phyloP scores from a whole-genome alignment of 2,329 filamentous ascomycete species.

The Pseudogymnoascus destructans region DNA sequence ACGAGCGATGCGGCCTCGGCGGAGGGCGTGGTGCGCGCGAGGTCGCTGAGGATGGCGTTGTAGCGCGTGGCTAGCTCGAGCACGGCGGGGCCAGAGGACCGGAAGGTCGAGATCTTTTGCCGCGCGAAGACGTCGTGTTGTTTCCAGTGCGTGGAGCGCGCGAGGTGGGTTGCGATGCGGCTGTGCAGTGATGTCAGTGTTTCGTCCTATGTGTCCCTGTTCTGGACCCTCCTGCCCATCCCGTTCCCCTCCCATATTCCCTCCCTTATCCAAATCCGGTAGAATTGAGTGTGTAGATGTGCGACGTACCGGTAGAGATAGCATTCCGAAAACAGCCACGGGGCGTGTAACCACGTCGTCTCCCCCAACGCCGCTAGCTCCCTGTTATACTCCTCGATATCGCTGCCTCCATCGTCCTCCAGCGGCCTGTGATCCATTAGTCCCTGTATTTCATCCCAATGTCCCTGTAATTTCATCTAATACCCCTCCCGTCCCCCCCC shows the following conservation, averaged over 20 bases:
- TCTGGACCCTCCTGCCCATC: slow-evolving; percentile 11
- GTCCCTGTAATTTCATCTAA: background rate
- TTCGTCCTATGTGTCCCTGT: slow-evolving; percentile 9
- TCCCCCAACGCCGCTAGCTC: slow-evolving; percentile 64
- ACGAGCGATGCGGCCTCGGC: slow-evolving; percentile 61
- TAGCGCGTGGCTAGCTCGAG: slow-evolving; percentile 72
- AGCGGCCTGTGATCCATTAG: slow-evolving; percentile 19
- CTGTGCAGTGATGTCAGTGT: slow-evolving; percentile 34
- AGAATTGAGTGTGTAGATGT: background rate
- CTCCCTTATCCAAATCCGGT: background rate
- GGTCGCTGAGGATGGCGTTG: slow-evolving; percentile 46
- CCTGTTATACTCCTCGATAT: slow-evolving; percentile 72
- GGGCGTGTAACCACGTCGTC: slow-evolving; percentile 67
- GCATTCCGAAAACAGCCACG: slow-evolving; percentile 89
- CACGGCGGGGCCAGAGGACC: slow-evolving; percentile 76
- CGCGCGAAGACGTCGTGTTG: slow-evolving; percentile 77
- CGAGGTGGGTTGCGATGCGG: slow-evolving; percentile 70
- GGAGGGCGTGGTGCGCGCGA: slow-evolving; percentile 34
- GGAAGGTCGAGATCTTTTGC: slow-evolving; percentile 86
- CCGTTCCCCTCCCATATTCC: background rate
- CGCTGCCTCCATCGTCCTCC: slow-evolving; percentile 24
- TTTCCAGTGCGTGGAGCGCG: slow-evolving; percentile 69
- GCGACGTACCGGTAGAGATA: slow-evolving; percentile 61
- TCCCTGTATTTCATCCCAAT: background rate
- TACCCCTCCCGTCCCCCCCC: background rate